Conservation (phyloP, 129 eudicot species). For the Sambucus nigra region DNA sequence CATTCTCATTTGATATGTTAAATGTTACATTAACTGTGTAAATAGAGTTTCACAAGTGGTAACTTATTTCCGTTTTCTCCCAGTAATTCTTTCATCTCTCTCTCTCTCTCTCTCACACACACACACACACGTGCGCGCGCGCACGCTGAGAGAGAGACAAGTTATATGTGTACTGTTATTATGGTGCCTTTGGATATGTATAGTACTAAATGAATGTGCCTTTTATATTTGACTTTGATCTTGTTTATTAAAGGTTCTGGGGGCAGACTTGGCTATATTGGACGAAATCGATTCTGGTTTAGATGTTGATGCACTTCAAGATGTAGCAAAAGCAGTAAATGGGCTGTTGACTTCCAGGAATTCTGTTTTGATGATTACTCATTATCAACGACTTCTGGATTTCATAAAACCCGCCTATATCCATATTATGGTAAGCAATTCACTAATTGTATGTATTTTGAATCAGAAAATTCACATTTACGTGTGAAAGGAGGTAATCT, state of each 20-base stretch:
- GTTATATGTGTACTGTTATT: not conserved
- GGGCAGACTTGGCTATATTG: constrained; percentile 87
- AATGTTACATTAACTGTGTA: not conserved
- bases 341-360: constrained; percentile 66
- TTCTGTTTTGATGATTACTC: constrained; percentile 93
- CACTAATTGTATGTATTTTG: too few relatives aligned
- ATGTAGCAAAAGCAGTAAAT: constrained; percentile 91
- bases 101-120: not conserved
- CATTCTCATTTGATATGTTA: not conserved
- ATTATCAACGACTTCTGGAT: constrained; percentile 77
- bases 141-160: too few relatives aligned
- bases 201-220: not conserved
- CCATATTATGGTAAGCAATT: constrained; percentile 79
- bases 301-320: constrained; percentile 95
- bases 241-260: constrained; percentile 58
- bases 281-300: constrained; percentile 98
- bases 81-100: not conserved
- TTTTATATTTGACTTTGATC: not conserved
- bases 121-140: too few relatives aligned
- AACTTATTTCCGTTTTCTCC: not conserved
- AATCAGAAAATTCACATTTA: too few relatives aligned
- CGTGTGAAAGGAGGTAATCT: too few relatives aligned
- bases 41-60: not conserved
- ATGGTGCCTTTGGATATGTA: not conserved
- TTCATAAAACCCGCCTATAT: constrained; percentile 69